Base-by-base conservation (phyloP, 2,329 filamentous ascomycete genomes). In the Exserohilum turcica region DNA sequence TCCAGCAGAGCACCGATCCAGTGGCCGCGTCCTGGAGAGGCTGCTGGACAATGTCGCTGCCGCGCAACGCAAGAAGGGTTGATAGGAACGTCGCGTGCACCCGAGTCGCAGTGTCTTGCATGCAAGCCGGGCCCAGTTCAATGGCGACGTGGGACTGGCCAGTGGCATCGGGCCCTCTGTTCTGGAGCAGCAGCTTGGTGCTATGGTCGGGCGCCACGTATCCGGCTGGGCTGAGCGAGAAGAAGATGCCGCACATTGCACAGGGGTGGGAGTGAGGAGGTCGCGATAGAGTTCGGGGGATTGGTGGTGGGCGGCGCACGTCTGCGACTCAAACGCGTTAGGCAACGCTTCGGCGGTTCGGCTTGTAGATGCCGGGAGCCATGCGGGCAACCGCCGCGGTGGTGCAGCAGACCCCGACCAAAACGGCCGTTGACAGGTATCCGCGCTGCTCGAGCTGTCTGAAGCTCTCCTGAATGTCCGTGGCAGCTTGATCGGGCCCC, bases 1-100 rank as follows among this genome's bases (percentile, higher is more conserved):
- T 99, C 94, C 94, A 99, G 80, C 93, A 97, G 2, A 99, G 80
- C 0, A 90, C 79, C 1, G 88, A 91, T 3, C 81, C 80, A 0
- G 81, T 82, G 0, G 64, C 58, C 2, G 69, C 32, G 60, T 88
- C 83, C 36, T 82, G 73, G 3, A 96, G 82, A 2, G 94, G 94
- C 72, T 97, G 94, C 29, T 77, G 71, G 6, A 87, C 84, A 43
- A 94, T 70, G 57, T 84, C 79, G 43, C 86, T 82, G 21, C 93
- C 93, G 64, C 94, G 86, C n/a, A 99, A 79, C 3, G 92, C 87
- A n/a, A 97, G 83, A 0, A 99, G 93, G 0, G 92, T 95, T 6
- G 93, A 94, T 10, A 86, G 83, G 67, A 95, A 89, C 82, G 56
- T 93, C 64, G 61, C 78, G 76, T 54, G 80, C 65, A 68, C 46